Percentiles rank a stretch among this genome's conserved stretches.
These are phyloP conservation scores for Ananas comosus DNA, from an alignment of 176 grass and related monocot species.

Conservation along the genomic window DNA sequence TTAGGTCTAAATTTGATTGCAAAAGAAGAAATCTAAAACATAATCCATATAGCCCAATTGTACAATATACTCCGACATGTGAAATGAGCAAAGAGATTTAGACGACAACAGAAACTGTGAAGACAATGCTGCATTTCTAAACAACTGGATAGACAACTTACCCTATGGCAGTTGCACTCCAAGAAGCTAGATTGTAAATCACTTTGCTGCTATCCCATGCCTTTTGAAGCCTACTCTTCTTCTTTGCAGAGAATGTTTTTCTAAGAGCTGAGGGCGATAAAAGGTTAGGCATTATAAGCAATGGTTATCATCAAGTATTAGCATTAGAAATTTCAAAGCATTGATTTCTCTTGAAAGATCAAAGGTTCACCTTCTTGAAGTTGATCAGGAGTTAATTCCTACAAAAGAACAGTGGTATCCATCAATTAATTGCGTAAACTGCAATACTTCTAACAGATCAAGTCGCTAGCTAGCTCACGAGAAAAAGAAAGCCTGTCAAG, in stretches of 20 bases:
- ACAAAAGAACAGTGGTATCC: conserved; percentile 28
- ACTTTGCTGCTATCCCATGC: conserved; percentile 86
- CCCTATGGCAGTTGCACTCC: conserved; percentile 87
- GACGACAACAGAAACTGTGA: no score
- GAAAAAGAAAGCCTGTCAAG: not conserved
- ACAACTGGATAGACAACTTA: conserved; percentile 17
- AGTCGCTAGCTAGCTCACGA: not conserved
- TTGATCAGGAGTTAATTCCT: conserved; percentile 78
- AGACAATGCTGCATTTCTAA: no score
- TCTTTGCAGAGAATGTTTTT: conserved; percentile 79
- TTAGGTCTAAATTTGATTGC: no score
- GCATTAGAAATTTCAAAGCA: conserved; percentile 10
- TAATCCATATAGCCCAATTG: no score
- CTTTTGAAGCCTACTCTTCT: conserved; percentile 58
- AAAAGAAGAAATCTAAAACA: no score
- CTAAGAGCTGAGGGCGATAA: conserved; percentile 38
- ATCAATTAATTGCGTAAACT: conserved; percentile 18
- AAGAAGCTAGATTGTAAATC: conserved; percentile 78
- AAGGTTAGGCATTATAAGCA: not conserved
- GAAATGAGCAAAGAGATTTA: no score
- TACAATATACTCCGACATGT: no score
- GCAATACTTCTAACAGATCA: not conserved
- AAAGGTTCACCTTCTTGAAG: conserved; percentile 44
- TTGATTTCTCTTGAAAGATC: conserved; percentile 7
- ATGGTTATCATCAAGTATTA: conserved; percentile 4